Evolutionary conservation across 805 yeast species (phyloP), one percentile per base, ranked within the genome.

Genomic region (Starmerella cellae): DNA sequence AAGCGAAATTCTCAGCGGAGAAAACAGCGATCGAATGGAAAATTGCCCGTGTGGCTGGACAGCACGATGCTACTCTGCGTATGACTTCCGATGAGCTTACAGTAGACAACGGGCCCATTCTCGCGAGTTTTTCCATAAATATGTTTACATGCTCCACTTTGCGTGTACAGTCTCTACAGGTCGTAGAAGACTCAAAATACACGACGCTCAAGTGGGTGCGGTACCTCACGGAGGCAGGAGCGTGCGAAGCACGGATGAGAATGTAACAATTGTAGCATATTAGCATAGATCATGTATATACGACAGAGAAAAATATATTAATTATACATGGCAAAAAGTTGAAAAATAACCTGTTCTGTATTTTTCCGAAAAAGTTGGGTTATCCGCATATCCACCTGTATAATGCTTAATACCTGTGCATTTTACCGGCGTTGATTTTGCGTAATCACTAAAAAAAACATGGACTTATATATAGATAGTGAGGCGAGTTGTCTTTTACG

Each of bases 121-220:
- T 78, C 2, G 59, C 83, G 53, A 70, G 69, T 38, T 87, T 88
- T 57, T 66, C 67, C 34, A 62, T 87, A 38, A 70, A 78, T 41
- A 81, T 79, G 82, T 80, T 74, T 57, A 76, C 87, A 11, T 67
- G 79, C 46, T 77, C 88, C 8, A 93, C 95, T 0, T 64, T 83
- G 36, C 70, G 73, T 16, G 88, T 87, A 30, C 71, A 79, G 47
- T 80, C 73, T 57, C 66, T 87, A 51, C 75, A 74, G 55, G 78
- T 88, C 4, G 64, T 57, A 46, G 69, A 87, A 63, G 63, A 69
- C 59, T 54, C 62, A 53, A 73, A 73, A 42, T 82, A 83, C 61
- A 65, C 70, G 22, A 76, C 94, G 0, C 75, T 82, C 19, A 88
- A 87, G 58, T 84, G 94, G 94, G 93, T 87, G 27, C 74, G 82